A percentile compares a stretch with the other conserved stretches of the same genome.
phyloP scores from a whole-genome alignment of 768 basidiomycete genomes.

The Calvatia gigantea region DNA sequence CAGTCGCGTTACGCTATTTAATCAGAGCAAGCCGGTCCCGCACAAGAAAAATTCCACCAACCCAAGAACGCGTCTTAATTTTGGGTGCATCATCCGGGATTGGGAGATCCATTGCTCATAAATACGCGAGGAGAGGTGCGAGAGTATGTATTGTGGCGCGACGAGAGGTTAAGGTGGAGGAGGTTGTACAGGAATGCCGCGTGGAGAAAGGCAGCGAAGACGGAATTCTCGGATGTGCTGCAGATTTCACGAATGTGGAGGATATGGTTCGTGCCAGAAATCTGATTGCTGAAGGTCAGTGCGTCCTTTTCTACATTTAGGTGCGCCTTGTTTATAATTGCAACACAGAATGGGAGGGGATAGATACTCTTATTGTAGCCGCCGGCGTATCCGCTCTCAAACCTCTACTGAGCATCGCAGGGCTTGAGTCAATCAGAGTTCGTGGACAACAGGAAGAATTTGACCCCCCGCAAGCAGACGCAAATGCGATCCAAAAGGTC shows the following conservation, averaged over 20 bases:
- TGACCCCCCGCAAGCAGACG: slow-evolving; percentile 34
- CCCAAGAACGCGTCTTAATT: slow-evolving; percentile 70
- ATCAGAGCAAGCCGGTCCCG: slow-evolving; percentile 24
- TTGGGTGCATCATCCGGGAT: slow-evolving; percentile 85
- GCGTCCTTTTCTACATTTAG: not conserved
- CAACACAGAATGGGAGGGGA: slow-evolving; percentile 70
- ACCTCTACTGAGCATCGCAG: slow-evolving; percentile 71
- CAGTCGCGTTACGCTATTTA: slow-evolving; percentile 19
- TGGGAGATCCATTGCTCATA: slow-evolving; percentile 64
- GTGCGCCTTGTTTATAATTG: not conserved
- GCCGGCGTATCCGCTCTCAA: slow-evolving; percentile 84
- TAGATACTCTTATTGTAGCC: slow-evolving; percentile 79
- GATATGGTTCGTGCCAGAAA: slow-evolving; percentile 65
- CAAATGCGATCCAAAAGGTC: slow-evolving; percentile 56
- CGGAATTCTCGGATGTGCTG: slow-evolving; percentile 48
- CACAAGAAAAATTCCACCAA: slow-evolving; percentile 32
- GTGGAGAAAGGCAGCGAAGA: slow-evolving; percentile 15
- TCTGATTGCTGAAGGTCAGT: slow-evolving; percentile 52
- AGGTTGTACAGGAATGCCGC: slow-evolving; percentile 60
- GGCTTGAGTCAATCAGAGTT: slow-evolving; percentile 32
- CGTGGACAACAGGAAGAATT: slow-evolving; percentile 17
- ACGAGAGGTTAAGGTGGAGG: slow-evolving; percentile 47
- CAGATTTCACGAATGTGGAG: slow-evolving; percentile 61
- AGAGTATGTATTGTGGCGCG: slow-evolving; percentile 73
- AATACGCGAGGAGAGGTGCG: slow-evolving; percentile 76